These are phyloP conservation scores for Pharus latifolius DNA, from an alignment of 176 grass and related monocot genomes.

Conservation along the genomic window DNA sequence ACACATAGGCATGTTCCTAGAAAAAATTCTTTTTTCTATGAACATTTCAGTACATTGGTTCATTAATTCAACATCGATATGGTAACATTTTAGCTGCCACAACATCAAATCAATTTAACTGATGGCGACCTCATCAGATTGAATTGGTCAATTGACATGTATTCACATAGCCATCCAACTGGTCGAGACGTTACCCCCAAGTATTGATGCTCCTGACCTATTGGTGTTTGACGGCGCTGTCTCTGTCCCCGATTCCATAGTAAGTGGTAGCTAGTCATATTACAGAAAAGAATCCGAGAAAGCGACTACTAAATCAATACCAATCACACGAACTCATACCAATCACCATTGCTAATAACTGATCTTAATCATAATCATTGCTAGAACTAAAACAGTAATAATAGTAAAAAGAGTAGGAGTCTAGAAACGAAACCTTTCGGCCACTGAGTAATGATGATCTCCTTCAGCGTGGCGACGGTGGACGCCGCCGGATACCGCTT, in stretches of 20 bases:
- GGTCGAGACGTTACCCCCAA: neutral
- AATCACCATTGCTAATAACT: slow-evolving; percentile 1
- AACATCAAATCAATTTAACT: neutral
- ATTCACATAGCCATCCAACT: neutral
- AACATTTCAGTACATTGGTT: neutral
- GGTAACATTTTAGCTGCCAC: neutral
- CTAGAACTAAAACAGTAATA: neutral
- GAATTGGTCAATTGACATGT: neutral
- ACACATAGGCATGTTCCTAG: neutral
- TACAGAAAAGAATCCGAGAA: slow-evolving; percentile 13
- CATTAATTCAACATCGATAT: neutral
- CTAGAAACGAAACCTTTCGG: slow-evolving; percentile 48
- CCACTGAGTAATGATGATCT: slow-evolving; percentile 76
- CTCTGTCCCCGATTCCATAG: slow-evolving; percentile 22
- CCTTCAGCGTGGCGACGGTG: slow-evolving; percentile 71
- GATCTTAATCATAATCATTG: neutral
- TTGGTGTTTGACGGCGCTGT: slow-evolving; percentile 9
- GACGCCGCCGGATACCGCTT: slow-evolving; percentile 53
- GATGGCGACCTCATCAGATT: neutral
- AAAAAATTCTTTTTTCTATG: neutral
- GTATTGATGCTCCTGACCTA: slow-evolving; percentile 6
- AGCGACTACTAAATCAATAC: slow-evolving; percentile 1
- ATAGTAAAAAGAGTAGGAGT: neutral
- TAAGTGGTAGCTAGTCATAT: slow-evolving; percentile 5
- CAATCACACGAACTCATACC: slow-evolving; percentile 16